A percentile compares a stretch with the other conserved stretches of the same genome.
Conservation (phyloP, 2,329 filamentous ascomycete species). For the Tetracladium maxilliforme region DNA sequence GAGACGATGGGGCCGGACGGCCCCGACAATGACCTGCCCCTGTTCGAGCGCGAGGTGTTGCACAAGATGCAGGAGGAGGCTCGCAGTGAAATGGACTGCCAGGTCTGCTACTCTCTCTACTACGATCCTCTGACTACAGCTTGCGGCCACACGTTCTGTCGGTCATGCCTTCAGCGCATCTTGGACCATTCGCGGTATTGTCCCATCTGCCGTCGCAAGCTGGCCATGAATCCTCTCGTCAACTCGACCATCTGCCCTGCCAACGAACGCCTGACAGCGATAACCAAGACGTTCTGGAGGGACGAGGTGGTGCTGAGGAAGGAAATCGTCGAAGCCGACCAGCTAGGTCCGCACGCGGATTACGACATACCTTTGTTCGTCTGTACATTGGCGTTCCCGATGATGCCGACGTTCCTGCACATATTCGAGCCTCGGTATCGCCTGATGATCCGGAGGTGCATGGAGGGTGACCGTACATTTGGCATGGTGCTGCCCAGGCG, state of each 20-base stretch:
- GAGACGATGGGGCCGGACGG: not conserved
- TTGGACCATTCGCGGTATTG: conserved; percentile 68
- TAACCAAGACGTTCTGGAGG: conserved; percentile 57
- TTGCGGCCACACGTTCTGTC: conserved; percentile 85
- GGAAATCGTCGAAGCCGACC: conserved; percentile 40
- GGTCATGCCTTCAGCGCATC: conserved; percentile 60
- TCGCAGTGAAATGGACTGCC: conserved; percentile 67
- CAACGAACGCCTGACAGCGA: conserved; percentile 47
- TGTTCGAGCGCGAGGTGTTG: conserved; percentile 34
- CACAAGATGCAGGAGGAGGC: conserved; percentile 43
- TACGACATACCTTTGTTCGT: conserved; percentile 62
- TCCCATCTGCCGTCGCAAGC: conserved; percentile 59
- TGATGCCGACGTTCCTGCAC: conserved; percentile 73
- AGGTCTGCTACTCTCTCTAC: conserved; percentile 73
- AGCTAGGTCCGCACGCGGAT: conserved; percentile 36
- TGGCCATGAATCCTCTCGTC: conserved; percentile 34
- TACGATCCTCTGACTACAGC: conserved; percentile 70
- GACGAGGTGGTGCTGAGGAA: conserved; percentile 45
- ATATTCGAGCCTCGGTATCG: conserved; percentile 90
- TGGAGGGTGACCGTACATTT: conserved; percentile 63
- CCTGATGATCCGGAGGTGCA: conserved; percentile 69
- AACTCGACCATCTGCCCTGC: conserved; percentile 23
- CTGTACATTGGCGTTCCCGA: conserved; percentile 68
- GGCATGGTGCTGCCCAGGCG: conserved; percentile 57
- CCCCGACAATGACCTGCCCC: conserved; percentile 12